Percentiles rank a stretch among this genome's conserved stretches.
These are phyloP conservation scores for Neofusicoccum cordaticola DNA, from an alignment of 2,329 filamentous ascomycete genomes.

Conservation along the genomic window DNA sequence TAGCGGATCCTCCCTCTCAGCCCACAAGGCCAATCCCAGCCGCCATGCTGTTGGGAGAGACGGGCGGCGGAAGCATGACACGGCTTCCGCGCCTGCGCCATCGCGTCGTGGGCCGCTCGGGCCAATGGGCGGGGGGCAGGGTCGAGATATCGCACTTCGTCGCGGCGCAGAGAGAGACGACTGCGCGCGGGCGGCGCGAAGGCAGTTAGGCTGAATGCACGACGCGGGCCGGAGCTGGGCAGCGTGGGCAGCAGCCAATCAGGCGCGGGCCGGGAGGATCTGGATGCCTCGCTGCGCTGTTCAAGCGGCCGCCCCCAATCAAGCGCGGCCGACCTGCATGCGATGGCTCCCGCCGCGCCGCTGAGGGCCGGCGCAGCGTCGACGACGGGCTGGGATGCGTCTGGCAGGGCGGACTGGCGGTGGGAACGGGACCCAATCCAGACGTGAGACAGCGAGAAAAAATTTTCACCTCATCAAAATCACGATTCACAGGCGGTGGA, in stretches of 20 bases:
- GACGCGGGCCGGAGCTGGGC: constrained; percentile 4
- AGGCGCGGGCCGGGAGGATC: background rate
- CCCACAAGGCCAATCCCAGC: constrained; percentile 9
- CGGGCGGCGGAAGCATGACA: constrained; percentile 14
- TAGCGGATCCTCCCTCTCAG: constrained; percentile 3
- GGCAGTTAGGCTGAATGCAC: constrained; percentile 4
- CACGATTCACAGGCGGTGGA: background rate
- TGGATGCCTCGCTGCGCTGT: background rate
- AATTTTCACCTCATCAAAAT: constrained; percentile 11
- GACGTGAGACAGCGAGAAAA: constrained; percentile 2
- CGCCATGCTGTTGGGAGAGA: background rate
- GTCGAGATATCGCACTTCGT: background rate
- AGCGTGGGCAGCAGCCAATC: background rate
- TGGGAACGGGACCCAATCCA: background rate
- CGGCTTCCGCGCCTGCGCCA: constrained; percentile 6
- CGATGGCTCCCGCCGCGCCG: background rate
- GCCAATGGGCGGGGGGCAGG: background rate
- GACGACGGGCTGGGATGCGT: background rate
- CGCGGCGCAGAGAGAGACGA: background rate
- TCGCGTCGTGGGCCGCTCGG: background rate
- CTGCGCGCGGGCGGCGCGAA: background rate
- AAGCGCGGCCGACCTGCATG: background rate
- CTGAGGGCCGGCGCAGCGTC: background rate
- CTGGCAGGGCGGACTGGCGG: constrained; percentile 10
- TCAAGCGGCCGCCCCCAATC: background rate